Base-by-base conservation (phyloP, 176 grass and related monocot species). In the Tillandsia fasciculata region DNA sequence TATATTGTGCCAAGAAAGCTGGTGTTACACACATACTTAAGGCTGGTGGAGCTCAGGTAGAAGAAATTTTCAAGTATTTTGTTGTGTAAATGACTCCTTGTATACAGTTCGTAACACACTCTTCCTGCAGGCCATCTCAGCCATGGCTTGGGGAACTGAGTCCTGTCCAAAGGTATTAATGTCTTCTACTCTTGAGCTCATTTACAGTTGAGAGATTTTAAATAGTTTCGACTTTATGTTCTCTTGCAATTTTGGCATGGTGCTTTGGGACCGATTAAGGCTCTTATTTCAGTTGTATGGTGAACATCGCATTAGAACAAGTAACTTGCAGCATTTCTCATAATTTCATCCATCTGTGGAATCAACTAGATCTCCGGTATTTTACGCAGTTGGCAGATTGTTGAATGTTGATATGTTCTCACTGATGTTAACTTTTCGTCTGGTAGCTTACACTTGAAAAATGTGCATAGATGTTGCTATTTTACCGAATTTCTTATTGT, bases 1-100 rank as follows among this genome's bases (percentile, higher is more conserved):
- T 96, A 64, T 97, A 97, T 56, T 97, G 93, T 87, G 89, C 93
- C 68, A 92, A 97, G 29, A 97, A 87, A 87, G 83, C 93, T 75
- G 93, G 89, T 29, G 93, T 90, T 4, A 97, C 93, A n/a, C 93
- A 97, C 48, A 81, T 97, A 77, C 75, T 97, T 73, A 97, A 92
- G 82, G 86, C 86, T 29, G 85, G 93, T 67, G 89, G 93, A 77
- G 93, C 93, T 85, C 93, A 97, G 92, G 92, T 96, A 71, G 20
- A 72, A 79, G 53, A 7, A 68, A 69, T 65, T 68, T 33, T 57
- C 2, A 52, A 22, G 49, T 23, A 57, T 1, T 49, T 53, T 64
- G 64, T 65, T 64, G 13, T 51, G 64, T 23, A 3, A 56, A 59
- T 18, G 14, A 10, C 51, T 51, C 42, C 1, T 57, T 64, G 10